phyloP scores from a whole-genome alignment of 2,329 filamentous ascomycete genomes.

The Botrytis fragariae region DNA sequence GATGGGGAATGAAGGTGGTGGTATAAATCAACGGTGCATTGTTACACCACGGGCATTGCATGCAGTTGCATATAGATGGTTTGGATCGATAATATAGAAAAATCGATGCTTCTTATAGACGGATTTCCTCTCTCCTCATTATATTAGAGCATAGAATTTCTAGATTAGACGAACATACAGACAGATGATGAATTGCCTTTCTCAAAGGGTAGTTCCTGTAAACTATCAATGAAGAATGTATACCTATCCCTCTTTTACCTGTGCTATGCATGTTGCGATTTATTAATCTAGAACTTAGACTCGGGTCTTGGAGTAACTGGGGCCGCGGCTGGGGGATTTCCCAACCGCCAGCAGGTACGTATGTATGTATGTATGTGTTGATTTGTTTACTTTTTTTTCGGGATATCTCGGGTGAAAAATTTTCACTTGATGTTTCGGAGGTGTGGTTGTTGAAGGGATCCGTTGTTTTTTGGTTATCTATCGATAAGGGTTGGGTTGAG shows the following conservation, averaged over 20 bases:
- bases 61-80: constrained; percentile 38
- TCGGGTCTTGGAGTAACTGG: background rate
- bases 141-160: constrained; percentile 18
- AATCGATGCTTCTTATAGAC: constrained; percentile 5
- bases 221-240: constrained; percentile 13
- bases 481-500: constrained; percentile 2
- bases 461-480: background rate
- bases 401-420: constrained; percentile 9
- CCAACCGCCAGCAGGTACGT: background rate
- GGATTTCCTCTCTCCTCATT: constrained; percentile 2
- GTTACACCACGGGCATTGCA: constrained; percentile 13
- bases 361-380: background rate
- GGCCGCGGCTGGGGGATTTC: background rate
- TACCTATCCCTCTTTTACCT: background rate
- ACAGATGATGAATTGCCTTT: constrained; percentile 11
- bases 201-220: constrained; percentile 12
- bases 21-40: constrained; percentile 15
- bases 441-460: background rate
- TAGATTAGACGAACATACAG: constrained; percentile 17
- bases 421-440: constrained; percentile 4
- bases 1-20: constrained; percentile 14
- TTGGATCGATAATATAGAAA: constrained; percentile 3
- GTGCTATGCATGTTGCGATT: background rate
- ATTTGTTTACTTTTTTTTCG: constrained; percentile 1
- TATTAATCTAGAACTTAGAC: background rate